Base-by-base conservation (phyloP, 2,329 filamentous ascomycete species). In the Xylariaceae sp. region DNA sequence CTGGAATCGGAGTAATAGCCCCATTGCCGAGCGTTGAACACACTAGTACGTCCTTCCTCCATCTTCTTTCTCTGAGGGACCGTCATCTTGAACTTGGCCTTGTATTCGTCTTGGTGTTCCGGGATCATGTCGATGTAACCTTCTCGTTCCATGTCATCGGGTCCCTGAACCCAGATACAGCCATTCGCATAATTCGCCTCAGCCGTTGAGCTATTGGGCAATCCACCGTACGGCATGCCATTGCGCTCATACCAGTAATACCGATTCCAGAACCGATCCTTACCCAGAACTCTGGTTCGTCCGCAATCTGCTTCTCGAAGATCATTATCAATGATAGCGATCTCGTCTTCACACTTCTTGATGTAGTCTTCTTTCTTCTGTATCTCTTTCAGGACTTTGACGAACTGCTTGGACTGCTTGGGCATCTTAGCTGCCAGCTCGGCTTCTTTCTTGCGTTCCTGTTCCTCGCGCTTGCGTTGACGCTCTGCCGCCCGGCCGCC, bases 191-290 rank as follows among this genome's bases (percentile, higher is more conserved):
- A 99, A 7, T 85, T 88, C 20, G 93, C 92, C 44, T 87, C 81
- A 1, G 91, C 89, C 1, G 93, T 98, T 16, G 93, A 97, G 73
- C 91, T 96, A 62, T 84, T 85, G 0, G 93, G 93, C 52, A 97
- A 81, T 3, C 95, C 95, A 29, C 83, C 91, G 68, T 93, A 96
- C 0, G 95, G 95, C 93, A 98, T 98, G 20, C 93, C 95, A 69
- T 98, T 99, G 60, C 93, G 89, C 75, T 99, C 95, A 72, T 98
- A 97, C 93, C 95, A 99, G 79, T 96, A 98, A 75, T 98, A 99
- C 51, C 93, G 86, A 74, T 99, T 98, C 87, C 93, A 96, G 79
- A 96, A 99, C 44, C 95, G 87, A 74, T 99, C 95, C 72, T 95
- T 93, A 57, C 95, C 95, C 21, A 99, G 81, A 18, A 93, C 87